Base-by-base conservation (phyloP, 2,329 filamentous ascomycete species). In the Colletotrichum chlorophyti region DNA sequence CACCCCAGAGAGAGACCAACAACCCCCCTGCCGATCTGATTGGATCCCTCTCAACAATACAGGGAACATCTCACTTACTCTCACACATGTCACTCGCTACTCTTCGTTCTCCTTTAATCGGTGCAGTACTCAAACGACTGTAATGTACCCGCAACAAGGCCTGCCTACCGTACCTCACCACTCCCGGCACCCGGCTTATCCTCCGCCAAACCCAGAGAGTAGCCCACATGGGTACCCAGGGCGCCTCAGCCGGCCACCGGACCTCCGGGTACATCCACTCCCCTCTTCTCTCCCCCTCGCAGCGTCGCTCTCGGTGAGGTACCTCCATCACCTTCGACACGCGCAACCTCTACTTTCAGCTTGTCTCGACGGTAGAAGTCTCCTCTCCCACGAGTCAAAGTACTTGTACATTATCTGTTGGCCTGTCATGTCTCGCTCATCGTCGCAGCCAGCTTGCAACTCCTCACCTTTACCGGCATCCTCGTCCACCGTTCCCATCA, bases 31-130 rank as follows among this genome's bases (percentile, higher is more conserved):
- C 50, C 31, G 42, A 42, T 48, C 55, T 59, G 51, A 59, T 59
- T 59, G 55, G 55, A 40, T 55, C 55, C 51, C 43, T 55, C 51
- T 27, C 51, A 59, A 59, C 55, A 59, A 59, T 55, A 49, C 37
- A 12, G 14, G 27, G 19, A 31, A 5, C 37, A 19, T 12, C 27
- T 27, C 14, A 24, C 42, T 15, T 10, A 15, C 21, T 35, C 31
- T 24, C 5, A 32, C 43, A 15, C 29, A 24, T 19, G 34, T 32
- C 17, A n/a, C 32, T 48, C 15, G 12, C 21, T 47, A n/a, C n/a
- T n/a, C n/a, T n/a, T n/a, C n/a, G n/a, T n/a, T n/a, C n/a, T n/a
- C n/a, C n/a, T n/a, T n/a, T n/a, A n/a, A n/a, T n/a, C n/a, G n/a
- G n/a, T n/a, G n/a, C n/a, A n/a, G n/a, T n/a, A n/a, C n/a, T n/a